These are phyloP conservation scores for Torulaspora franciscae DNA, from an alignment of 805 yeast genomes.

Conservation along the genomic window DNA sequence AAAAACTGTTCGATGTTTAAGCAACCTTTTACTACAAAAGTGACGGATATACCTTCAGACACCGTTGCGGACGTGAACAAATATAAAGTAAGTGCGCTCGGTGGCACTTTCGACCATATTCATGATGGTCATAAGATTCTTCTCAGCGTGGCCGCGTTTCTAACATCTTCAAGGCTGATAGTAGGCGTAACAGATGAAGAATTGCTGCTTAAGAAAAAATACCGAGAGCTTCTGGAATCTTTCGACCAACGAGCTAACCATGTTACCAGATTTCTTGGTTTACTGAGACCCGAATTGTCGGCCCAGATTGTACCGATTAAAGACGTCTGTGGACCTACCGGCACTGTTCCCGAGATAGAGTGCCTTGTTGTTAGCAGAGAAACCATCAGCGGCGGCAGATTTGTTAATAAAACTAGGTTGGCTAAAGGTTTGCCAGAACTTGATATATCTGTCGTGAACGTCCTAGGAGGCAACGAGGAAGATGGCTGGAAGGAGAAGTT, in stretches of 20 bases:
- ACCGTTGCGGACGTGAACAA: conserved; percentile 17
- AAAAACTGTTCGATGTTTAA: conserved; percentile 3
- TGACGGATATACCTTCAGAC: too few relatives aligned
- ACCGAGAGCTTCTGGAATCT: conserved; percentile 56
- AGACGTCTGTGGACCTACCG: conserved; percentile 95
- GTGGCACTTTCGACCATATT: conserved; percentile 95
- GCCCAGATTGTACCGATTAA: conserved; percentile 59
- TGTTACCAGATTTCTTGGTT: conserved; percentile 47
- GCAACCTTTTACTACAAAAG: conserved; percentile 1
- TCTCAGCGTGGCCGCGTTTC: conserved; percentile 63
- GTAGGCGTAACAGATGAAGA: conserved; percentile 81
- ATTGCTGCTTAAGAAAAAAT: conserved; percentile 70
- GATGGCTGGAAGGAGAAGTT: conserved; percentile 65
- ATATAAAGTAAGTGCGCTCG: conserved; percentile 56
- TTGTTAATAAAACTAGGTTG: conserved; percentile 60
- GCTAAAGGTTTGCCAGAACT: conserved; percentile 52
- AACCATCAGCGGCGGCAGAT: conserved; percentile 66
- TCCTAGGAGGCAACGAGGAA: conserved; percentile 58
- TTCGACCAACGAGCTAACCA: conserved; percentile 46
- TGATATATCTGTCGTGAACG: conserved; percentile 49
- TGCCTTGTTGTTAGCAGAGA: conserved; percentile 79
- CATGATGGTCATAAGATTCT: conserved; percentile 94
- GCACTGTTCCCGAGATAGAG: conserved; percentile 63
- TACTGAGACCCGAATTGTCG: conserved; percentile 43
- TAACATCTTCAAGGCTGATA: conserved; percentile 52